Conservation (phyloP, 257 asterid genomes). For the Jaltomata sinuosa region DNA sequence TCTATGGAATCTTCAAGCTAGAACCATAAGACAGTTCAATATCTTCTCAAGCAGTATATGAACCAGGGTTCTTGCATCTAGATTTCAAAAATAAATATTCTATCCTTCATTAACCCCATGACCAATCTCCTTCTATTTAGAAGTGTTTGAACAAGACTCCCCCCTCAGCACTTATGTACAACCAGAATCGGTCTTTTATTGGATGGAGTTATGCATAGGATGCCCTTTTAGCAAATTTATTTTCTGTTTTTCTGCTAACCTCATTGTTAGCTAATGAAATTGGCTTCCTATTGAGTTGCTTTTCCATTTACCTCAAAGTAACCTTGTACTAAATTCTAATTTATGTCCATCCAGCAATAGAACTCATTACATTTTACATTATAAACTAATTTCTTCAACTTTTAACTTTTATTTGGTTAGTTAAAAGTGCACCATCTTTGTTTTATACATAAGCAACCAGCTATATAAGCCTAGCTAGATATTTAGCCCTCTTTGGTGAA, state of each 20-base stretch:
- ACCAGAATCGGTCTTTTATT: neutral
- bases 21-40: neutral
- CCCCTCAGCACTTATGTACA: neutral
- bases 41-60: neutral
- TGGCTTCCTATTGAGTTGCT: neutral
- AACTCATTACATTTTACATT: neutral
- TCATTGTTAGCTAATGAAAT: neutral
- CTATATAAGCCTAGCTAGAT: neutral
- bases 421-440: neutral
- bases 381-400: neutral
- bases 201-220: neutral
- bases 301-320: neutral
- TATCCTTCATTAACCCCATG: neutral
- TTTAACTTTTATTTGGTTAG: neutral
- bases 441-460: neutral
- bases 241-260: neutral
- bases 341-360: neutral
- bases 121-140: neutral
- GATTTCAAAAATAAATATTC: neutral
- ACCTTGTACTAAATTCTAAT: neutral
- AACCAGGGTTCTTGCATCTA: neutral
- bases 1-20: neutral
- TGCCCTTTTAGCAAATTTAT: neutral
- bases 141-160: neutral
- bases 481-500: neutral